Evolutionary conservation across 805 yeast genomes (phyloP), one percentile per base, ranked within the genome.

Genomic region (Yarrowia divulgata): DNA sequence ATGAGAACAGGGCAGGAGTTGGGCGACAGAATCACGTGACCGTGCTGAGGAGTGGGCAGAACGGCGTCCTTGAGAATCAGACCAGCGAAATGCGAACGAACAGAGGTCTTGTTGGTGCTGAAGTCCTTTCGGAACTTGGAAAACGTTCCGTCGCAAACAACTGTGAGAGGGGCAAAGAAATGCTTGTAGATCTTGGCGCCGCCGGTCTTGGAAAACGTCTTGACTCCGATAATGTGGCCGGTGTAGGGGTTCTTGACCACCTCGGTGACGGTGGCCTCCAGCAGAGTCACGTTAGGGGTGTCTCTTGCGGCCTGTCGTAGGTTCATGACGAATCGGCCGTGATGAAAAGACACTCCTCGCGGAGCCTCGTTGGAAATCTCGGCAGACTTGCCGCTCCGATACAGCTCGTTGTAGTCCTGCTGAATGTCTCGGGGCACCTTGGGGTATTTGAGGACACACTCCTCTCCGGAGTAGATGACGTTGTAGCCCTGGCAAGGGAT

Each of bases 61-160:
- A 82, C 81, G 8, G 97, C 93, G 76, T 94, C 81, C 71, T 84
- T 82, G 71, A 95, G 82, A 62, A 90, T 86, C 74, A 95, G 80
- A 4, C 97, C 98, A 23, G 93, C 89, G 78, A 95, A 95, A 75
- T 94, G 90, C 9, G 97, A 91, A 23, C 88, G 90, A 23, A 91
- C 85, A 0, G 77, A 74, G 13, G 98, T 96, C 29, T 84, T 83
- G 73, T 86, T 85, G n/a, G 83, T 78, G 23, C 86, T 81, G 62
- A 90, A 83, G 70, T 88, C 89, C 77, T 87, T 90, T 77, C 99
- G 85, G 82, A 94, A 92, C 78, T 89, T 93, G 70, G 98, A 93
- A 76, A 91, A 92, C 69, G 94, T 93, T 70, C 99, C 99, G 79
- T 95, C 99, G 76, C 97, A 91, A 60, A 90, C 85, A 39, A 93